A percentile compares a stretch with the other conserved stretches of the same genome.
phyloP scores from a whole-genome alignment of 2,329 filamentous ascomycete genomes.

The Diaporthe aspalathi region DNA sequence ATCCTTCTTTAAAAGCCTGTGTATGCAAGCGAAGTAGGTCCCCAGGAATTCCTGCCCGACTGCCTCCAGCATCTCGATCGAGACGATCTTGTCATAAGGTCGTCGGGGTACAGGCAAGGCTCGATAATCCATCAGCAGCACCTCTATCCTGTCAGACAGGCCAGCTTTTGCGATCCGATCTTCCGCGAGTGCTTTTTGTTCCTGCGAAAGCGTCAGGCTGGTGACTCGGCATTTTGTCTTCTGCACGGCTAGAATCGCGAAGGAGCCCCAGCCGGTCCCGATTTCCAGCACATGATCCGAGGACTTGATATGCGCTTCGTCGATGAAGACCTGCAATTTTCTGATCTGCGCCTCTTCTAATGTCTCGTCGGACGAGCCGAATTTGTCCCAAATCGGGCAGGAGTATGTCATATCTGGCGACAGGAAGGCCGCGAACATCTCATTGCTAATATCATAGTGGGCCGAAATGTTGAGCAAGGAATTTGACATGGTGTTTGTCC shows the following conservation, averaged over 20 bases:
- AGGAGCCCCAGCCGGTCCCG: conserved; percentile 80
- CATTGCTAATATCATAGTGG: conserved; percentile 82
- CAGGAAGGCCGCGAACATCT: conserved; percentile 80
- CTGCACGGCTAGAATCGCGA: conserved; percentile 76
- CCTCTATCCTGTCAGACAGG: conserved; percentile 69
- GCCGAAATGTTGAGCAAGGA: conserved; percentile 75
- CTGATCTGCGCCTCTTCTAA: conserved; percentile 75
- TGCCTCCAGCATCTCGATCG: conserved; percentile 82
- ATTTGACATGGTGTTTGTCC: conserved; percentile 68
- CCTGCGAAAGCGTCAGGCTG: conserved; percentile 73
- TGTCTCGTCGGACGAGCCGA: conserved; percentile 61
- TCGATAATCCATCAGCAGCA: conserved; percentile 77
- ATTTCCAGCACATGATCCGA: conserved; percentile 80
- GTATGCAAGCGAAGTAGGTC: conserved; percentile 74
- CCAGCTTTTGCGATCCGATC: conserved; percentile 71
- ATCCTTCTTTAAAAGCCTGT: conserved; percentile 72
- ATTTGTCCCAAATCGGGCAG: conserved; percentile 72
- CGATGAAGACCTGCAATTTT: conserved; percentile 74
- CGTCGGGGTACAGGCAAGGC: conserved; percentile 64
- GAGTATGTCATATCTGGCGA: conserved; percentile 83
- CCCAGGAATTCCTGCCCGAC: conserved; percentile 75
- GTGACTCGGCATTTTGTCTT: conserved; percentile 76
- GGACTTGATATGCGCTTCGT: conserved; percentile 70
- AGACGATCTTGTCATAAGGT: conserved; percentile 77
- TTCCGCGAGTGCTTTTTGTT: conserved; percentile 77